Evolutionary conservation across 768 basidiomycete genomes (phyloP).

Genomic region (Paxillus involutus): DNA sequence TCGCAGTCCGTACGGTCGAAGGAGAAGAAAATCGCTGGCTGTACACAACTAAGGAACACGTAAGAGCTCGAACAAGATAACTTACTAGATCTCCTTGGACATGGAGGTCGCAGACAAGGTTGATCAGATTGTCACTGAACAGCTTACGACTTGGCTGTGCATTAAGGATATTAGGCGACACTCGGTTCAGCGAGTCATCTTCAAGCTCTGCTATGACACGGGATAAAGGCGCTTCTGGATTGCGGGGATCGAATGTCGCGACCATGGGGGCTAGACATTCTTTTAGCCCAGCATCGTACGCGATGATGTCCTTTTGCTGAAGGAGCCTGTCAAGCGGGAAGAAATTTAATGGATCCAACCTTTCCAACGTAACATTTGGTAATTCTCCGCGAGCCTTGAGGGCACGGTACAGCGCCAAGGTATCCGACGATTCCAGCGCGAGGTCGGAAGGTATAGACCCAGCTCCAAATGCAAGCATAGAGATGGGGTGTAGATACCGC

Average conservation of each 20-base stretch:
- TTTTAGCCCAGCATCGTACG: constrained; percentile 58
- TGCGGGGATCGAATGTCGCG: constrained; percentile 34
- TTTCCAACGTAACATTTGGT: constrained; percentile 12
- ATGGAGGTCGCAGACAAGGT: constrained; percentile 59
- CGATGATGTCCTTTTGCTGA: constrained; percentile 58
- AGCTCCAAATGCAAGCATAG: constrained; percentile 54
- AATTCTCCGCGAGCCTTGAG: constrained; percentile 33
- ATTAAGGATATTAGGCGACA: constrained; percentile 28
- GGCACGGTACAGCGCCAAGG: constrained; percentile 49
- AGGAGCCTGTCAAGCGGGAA: constrained; percentile 44
- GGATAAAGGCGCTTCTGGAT: constrained; percentile 33
- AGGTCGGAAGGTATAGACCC: constrained; percentile 58
- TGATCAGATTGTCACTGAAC: constrained; percentile 47
- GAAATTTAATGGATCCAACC: constrained; percentile 44
- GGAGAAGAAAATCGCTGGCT: constrained; percentile 70
- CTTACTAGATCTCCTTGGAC: constrained; percentile 53
- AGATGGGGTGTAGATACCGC: constrained; percentile 64
- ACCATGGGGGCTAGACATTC: constrained; percentile 38
- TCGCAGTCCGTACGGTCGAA: constrained; percentile 65
- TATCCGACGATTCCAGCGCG: constrained; percentile 60
- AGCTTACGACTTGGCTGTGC: constrained; percentile 26
- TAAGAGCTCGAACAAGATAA: neutral
- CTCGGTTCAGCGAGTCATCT: constrained; percentile 33
- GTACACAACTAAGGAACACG: neutral
- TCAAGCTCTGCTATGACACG: constrained; percentile 41